Base-by-base conservation (phyloP, 768 basidiomycete species). In the Sarcodon aspratus region DNA sequence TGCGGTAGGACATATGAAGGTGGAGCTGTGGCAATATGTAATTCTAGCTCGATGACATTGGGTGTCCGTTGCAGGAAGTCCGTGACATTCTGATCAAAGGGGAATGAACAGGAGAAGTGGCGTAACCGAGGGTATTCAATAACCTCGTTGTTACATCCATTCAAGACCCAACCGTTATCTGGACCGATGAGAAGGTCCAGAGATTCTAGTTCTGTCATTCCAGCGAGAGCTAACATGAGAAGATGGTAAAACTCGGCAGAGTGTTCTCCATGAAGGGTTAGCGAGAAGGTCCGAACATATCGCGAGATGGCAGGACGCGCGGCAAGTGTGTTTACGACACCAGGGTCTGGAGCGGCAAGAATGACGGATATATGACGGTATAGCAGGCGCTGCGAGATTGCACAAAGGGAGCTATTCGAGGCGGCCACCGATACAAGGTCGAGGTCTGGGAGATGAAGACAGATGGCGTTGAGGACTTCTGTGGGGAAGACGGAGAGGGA, bases 401-500 rank as follows among this genome's bases (percentile, higher is more conserved):
- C 66, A 52, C 66, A 64, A 57, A 82, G 56, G 33, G 59, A 53
- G 11, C 71, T 59, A 52, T 54, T 64, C 7, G 76, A 67, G 15
- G 59, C 63, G 1, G 82, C 69, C 54, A 83, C 68, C 9, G 71
- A 60, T 44, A 69, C 63, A 55, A 85, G 77, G 11, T 54, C 36
- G n/a, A 63, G 53, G 40, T 18, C 60, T 57, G 59, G 54, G 51
- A 72, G 61, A 48, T 55, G 61, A 37, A 58, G 65, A 65, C 64
- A 63, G 60, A 86, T 62, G 61, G 63, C 58, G 65, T 79, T 75
- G 55, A 83, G 57, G 56, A 87, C 76, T 57, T 89, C 86, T 42
- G 63, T 53, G 46, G 85, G 85, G 45, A 86, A 69, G 33, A 52
- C 55, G 42, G 63, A 53, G 53, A 77, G 59, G 54, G 69, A 67